Percentiles rank a stretch among this genome's conserved stretches.
Evolutionary conservation across 768 basidiomycete species (phyloP).

Genomic region (Daedaleopsis sinensis): DNA sequence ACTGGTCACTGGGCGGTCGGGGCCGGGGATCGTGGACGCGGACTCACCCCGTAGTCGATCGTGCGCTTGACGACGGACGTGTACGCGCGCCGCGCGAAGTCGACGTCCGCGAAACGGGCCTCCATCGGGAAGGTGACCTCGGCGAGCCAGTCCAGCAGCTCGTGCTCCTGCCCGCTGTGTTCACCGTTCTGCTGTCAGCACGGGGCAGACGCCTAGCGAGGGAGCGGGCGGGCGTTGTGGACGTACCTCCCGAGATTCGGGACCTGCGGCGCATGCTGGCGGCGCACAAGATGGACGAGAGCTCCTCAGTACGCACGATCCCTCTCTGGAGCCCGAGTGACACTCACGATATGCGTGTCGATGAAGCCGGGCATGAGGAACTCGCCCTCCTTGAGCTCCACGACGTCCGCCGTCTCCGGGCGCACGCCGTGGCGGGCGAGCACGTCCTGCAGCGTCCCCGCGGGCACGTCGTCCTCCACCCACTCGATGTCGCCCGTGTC

Average conservation of each 20-base stretch:
- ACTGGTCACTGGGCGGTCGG: not conserved
- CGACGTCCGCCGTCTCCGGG: conserved; percentile 36
- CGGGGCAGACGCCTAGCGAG: not conserved
- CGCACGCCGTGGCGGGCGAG: conserved; percentile 53
- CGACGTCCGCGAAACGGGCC: conserved; percentile 65
- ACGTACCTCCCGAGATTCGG: conserved; percentile 67
- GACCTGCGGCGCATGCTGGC: conserved; percentile 79
- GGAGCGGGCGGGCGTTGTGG: conserved; percentile 6
- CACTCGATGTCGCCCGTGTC: conserved; percentile 64
- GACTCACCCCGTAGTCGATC: conserved; percentile 74
- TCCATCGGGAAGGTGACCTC: conserved; percentile 90
- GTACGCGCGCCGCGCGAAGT: conserved; percentile 74
- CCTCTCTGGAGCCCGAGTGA: not conserved
- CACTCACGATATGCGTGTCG: conserved; percentile 87
- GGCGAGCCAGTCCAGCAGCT: conserved; percentile 88
- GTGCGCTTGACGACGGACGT: conserved; percentile 68
- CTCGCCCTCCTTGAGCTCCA: conserved; percentile 45
- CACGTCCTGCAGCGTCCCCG: conserved; percentile 48
- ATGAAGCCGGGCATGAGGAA: conserved; percentile 89
- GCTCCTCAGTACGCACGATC: too few relatives aligned
- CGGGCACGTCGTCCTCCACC: conserved; percentile 63
- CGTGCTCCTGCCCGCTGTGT: conserved; percentile 76
- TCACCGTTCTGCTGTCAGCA: not conserved
- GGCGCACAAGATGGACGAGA: not conserved
- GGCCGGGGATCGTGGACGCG: not conserved